Evolutionary conservation across 371 early-diverging fungal genomes (phyloP).

Genomic region (Gilbertella persicaria): DNA sequence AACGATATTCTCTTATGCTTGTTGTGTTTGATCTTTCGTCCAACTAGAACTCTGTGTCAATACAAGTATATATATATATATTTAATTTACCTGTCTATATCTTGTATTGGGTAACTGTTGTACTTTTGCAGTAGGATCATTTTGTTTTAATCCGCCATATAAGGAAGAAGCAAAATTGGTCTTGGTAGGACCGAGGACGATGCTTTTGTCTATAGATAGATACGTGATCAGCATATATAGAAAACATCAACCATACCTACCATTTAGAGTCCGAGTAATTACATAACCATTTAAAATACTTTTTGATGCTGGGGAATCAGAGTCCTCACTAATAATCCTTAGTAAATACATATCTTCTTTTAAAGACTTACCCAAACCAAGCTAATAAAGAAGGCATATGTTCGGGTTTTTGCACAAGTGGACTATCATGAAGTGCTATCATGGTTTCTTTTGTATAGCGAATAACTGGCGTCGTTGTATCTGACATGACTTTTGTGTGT

Average conservation of each 20-base stretch:
- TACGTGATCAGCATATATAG: too few relatives aligned
- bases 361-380: conserved; percentile 56
- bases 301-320: conserved; percentile 35
- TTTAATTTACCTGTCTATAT: conserved; percentile 29
- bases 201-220: conserved; percentile 56
- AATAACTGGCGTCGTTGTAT: conserved; percentile 16
- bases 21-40: conserved; percentile 12
- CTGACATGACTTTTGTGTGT: conserved; percentile 6
- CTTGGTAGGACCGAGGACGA: conserved; percentile 60
- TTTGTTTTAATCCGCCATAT: conserved; percentile 54
- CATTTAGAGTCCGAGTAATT: conserved; percentile 29
- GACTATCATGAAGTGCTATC: conserved; percentile 50
- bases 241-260: conserved; percentile 1
- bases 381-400: conserved; percentile 45
- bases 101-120: conserved; percentile 11
- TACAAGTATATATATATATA: too few relatives aligned
- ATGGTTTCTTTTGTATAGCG: conserved; percentile 54
- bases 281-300: conserved; percentile 36
- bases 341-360: too few relatives aligned
- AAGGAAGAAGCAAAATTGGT: conserved; percentile 61
- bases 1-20: conserved; percentile 19
- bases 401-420: conserved; percentile 51
- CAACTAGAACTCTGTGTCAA: too few relatives aligned
- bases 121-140: conserved; percentile 31
- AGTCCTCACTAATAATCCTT: conserved; percentile 38